phyloP scores from a whole-genome alignment of 2,329 filamentous ascomycete species.

The Penicillium thymicola region DNA sequence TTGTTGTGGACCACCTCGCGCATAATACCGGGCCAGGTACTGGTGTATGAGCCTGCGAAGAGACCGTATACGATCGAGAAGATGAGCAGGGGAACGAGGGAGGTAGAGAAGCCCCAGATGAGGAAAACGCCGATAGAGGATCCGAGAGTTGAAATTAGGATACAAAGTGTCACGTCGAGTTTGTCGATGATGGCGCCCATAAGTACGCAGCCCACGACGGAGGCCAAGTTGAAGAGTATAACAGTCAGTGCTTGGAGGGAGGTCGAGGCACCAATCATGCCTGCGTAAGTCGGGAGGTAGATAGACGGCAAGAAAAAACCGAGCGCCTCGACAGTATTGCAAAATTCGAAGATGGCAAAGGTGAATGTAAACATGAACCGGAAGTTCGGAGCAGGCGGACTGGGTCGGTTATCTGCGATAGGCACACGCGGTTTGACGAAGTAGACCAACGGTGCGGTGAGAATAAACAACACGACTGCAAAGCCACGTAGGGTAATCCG shows the following conservation, averaged over 20 bases:
- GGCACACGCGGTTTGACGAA: constrained; percentile 41
- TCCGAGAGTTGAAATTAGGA: constrained; percentile 43
- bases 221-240: constrained; percentile 32
- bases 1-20: constrained; percentile 40
- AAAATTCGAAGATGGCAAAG: constrained; percentile 49
- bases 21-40: constrained; percentile 47
- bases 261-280: constrained; percentile 24
- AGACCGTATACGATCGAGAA: constrained; percentile 48
- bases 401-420: constrained; percentile 15
- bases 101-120: constrained; percentile 48
- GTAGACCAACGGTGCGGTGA: constrained; percentile 39
- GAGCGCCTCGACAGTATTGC: constrained; percentile 39
- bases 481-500: constrained; percentile 44
- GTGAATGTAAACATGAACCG: constrained; percentile 36
- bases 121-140: constrained; percentile 43
- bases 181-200: constrained; percentile 43
- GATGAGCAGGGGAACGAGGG: constrained; percentile 40
- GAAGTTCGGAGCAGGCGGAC: constrained; percentile 38
- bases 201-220: constrained; percentile 32
- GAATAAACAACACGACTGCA: constrained; percentile 32
- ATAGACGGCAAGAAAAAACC: constrained; percentile 40
- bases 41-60: constrained; percentile 45
- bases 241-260: constrained; percentile 26
- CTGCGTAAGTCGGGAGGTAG: constrained; percentile 41
- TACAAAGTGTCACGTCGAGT: constrained; percentile 39